Percentiles rank a stretch among this genome's conserved stretches.
Conservation (phyloP, 441 rosid species). For the Aleurites moluccanus region DNA sequence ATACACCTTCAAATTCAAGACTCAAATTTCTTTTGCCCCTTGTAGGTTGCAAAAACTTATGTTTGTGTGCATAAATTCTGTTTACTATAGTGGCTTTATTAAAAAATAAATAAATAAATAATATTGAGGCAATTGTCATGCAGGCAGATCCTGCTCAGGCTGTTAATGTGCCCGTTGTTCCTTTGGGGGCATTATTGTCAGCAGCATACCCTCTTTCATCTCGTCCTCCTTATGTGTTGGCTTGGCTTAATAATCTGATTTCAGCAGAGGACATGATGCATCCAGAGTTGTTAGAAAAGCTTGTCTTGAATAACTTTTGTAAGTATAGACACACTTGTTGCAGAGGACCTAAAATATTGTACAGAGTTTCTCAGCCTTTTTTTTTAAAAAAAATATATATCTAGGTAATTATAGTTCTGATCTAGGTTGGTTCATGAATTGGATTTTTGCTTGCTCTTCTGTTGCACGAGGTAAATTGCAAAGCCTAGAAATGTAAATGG, state of each 20-base stretch:
- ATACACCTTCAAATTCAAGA: conserved; percentile 77
- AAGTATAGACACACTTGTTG: conserved; percentile 36
- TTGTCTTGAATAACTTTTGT: conserved; percentile 91
- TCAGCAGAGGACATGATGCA: conserved; percentile 98
- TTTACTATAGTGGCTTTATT: conserved; percentile 10
- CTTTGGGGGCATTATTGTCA: conserved; percentile 75
- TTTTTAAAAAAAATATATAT: too few species aligned
- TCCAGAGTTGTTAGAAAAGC: conserved; percentile 88
- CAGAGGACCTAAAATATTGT: neutral
- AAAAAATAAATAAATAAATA: too few species aligned
- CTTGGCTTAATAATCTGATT: conserved; percentile 84
- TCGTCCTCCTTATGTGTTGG: conserved; percentile 71
- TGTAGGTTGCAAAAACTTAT: conserved; percentile 44
- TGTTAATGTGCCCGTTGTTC: conserved; percentile 90
- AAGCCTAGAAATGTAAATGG: neutral
- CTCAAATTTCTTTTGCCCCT: conserved; percentile 91
- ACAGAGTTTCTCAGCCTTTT: neutral
- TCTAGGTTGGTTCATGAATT: neutral
- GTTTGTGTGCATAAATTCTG: neutral
- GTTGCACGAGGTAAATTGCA: neutral
- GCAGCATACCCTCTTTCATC: conserved; percentile 91
- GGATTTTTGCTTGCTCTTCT: conserved; percentile 5
- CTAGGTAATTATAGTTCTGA: neutral
- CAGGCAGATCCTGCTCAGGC: conserved; percentile 99
- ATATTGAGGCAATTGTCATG: conserved; percentile 25